Evolutionary conservation across 2,329 filamentous ascomycete genomes (phyloP), one percentile per base, ranked within the genome.

Genomic region (Nemania sp.): DNA sequence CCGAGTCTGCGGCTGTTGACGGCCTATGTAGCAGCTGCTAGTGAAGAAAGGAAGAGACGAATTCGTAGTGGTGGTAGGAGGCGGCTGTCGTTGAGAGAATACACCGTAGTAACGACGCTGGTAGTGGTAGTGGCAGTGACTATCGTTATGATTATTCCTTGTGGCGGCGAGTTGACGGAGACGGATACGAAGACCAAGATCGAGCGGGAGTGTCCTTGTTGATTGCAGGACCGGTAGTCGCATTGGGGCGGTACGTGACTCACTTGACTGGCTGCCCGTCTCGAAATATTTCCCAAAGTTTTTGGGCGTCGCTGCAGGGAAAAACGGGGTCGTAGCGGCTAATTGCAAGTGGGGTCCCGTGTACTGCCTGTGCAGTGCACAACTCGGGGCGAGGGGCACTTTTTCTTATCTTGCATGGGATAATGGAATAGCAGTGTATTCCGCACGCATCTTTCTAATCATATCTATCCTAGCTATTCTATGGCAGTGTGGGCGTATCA

Each of bases 201-300:
- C 20, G 22, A 56, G 54, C 61, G 54, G 24, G 11, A 68, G 32
- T 58, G 68, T 62, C 64, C 51, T 67, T 35, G 62, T 43, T 26
- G 60, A 24, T 61, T 38, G 66, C 43, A 64, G 60, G 24, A 51
- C 53, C 15, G 29, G 62, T 51, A 69, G 60, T 69, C 69, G 69
- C 69, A 71, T 71, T 65, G 67, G 61, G 38, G 58, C 49, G 13
- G 20, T 70, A 67, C 63, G 63, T 67, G 69, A 70, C 61, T 71
- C 67, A 71, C 67, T 71, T 47, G 20, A 66, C 63, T 67, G 52
- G 61, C 56, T 69, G 57, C 56, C n/a, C 53, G 26, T 60, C 64
- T 57, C 27, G 62, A 69, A 67, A 69, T 64, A 18, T 58, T 62
- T 54, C 53, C 61, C 27, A 41, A 29, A 61, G 24, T 60, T 70